These are phyloP conservation scores for Picea sitchensis DNA, from an alignment of 75 land plant genomes.

Conservation along the genomic window DNA sequence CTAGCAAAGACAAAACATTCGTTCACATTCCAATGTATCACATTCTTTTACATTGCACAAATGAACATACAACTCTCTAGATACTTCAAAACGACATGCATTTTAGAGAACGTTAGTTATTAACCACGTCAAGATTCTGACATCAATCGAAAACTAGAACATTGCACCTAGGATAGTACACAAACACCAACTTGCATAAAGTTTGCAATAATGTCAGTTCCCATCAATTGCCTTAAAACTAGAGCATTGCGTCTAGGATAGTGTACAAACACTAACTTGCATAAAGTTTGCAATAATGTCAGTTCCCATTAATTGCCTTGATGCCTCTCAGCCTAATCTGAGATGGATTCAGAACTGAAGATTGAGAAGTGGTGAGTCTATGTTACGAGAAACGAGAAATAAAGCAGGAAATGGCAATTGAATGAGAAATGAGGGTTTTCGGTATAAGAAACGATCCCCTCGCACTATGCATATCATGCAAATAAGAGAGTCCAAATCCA, in stretches of 20 bases:
- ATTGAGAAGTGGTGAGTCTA: background rate
- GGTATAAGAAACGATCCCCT: too few species aligned
- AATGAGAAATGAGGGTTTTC: too few species aligned
- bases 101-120: background rate
- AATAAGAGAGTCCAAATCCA: too few species aligned
- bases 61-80: background rate
- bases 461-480: too few species aligned
- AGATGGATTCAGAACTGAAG: background rate
- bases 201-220: too few species aligned
- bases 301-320: too few species aligned
- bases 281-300: background rate
- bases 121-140: background rate
- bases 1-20: conserved; percentile 22
- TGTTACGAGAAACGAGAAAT: too few species aligned
- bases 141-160: background rate
- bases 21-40: background rate
- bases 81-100: background rate
- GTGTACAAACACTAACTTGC: background rate
- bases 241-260: background rate
- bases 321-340: background rate
- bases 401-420: too few species aligned
- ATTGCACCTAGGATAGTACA: background rate
- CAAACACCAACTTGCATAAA: background rate
- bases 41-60: background rate
- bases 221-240: too few species aligned